Conservation (phyloP, 257 asterid genomes). For the Solanum chilense region DNA sequence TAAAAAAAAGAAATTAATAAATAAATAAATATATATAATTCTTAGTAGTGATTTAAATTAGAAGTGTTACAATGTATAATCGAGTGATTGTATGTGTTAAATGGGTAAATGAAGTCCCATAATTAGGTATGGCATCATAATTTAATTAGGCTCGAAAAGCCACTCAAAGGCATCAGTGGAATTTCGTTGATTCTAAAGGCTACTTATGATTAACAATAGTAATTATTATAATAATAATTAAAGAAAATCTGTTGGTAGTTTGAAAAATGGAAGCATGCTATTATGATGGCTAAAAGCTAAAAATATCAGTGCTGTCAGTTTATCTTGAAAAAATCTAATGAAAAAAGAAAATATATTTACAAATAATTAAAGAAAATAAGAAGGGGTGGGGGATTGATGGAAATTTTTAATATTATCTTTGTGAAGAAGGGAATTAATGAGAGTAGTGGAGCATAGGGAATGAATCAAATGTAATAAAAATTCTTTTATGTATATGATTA, state of each 20-base stretch:
- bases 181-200: slow-evolving; percentile 13
- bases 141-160: neutral
- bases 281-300: neutral
- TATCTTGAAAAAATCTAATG: neutral
- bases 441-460: neutral
- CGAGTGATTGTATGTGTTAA: neutral
- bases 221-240: neutral
- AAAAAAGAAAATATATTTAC: neutral
- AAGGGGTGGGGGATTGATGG: neutral
- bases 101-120: neutral
- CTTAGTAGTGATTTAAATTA: neutral
- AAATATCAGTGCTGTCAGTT: neutral
- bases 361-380: neutral
- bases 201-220: neutral
- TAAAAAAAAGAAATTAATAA: no score
- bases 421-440: neutral
- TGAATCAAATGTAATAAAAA: neutral
- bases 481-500: neutral
- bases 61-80: neutral
- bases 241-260: neutral
- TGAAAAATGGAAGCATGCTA: neutral
- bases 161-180: neutral
- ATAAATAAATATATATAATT: no score
- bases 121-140: neutral
- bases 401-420: neutral